Evolutionary conservation across 176 grass and related monocot genomes (phyloP), one percentile per base, ranked within the genome.

Genomic region (Musa schizocarpa): DNA sequence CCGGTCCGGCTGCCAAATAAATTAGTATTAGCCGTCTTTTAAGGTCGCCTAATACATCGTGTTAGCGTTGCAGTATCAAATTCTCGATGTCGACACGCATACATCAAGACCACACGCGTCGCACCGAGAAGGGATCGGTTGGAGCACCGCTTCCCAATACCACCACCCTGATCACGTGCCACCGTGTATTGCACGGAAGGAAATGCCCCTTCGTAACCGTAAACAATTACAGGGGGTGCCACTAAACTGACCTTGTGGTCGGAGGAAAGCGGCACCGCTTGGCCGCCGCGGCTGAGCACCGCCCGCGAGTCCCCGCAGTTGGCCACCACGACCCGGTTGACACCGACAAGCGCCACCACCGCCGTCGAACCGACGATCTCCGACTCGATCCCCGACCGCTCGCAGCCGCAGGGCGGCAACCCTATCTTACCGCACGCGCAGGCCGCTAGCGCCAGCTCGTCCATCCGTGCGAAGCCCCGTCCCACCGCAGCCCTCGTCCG

Each of bases 291-390:
- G 64, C 85, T 86, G 63, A 96, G 86, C 12, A 96, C 87, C 21
- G 89, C 93, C 48, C 93, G 83, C 0, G 93, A 96, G 80, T 96
- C 93, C 26, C 93, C 93, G 78, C 87, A 90, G 89, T 96, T 96
- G 81, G 89, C 87, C 1, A 96, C 79, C 34, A 96, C 19, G 52
- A 96, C 0, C 50, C 79, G 79, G 54, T 74, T 78, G 20, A 77
- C 75, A 52, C 79, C 77, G 34, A 98, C 78, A 6, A 98, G 12
- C 1, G 86, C 90, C 13, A 93, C 82, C 2, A 91, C 95, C 68
- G 95, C 95, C 13, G 95, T 98, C 63, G 95, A 98, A 0, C 95
- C 95, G 2, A 93, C 86, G 81, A 98, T 87, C 63, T 77, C 68
- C 62, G 80, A 74, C 20, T 57, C 19, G 11, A 64, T 78, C 52